Percentiles rank a stretch among this genome's conserved stretches.
Conservation (phyloP, 495 filamentous ascomycete species). For the Bacidia gigantensis region DNA sequence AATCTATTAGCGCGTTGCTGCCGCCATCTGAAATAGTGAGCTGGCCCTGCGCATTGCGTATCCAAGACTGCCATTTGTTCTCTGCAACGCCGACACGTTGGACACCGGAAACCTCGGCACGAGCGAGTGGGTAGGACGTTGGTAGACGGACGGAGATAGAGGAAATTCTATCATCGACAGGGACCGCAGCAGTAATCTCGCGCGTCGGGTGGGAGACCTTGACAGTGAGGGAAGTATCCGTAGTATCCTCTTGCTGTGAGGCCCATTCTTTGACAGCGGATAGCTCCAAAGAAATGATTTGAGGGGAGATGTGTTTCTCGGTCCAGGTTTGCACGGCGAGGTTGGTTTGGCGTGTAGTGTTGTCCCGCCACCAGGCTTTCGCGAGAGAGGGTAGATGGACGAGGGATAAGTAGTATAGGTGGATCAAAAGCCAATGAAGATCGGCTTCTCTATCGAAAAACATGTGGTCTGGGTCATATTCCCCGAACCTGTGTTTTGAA, state of each 20-base stretch:
- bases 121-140: conserved; percentile 61
- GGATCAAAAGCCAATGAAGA: conserved; percentile 67
- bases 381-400: conserved; percentile 61
- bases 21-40: conserved; percentile 68
- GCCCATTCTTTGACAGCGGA: conserved; percentile 61
- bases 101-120: conserved; percentile 59
- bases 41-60: conserved; percentile 73
- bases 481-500: conserved; percentile 51
- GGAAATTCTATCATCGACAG: conserved; percentile 74
- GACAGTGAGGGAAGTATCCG: conserved; percentile 56
- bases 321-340: conserved; percentile 69
- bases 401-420: conserved; percentile 73
- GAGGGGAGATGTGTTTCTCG: conserved; percentile 69
- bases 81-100: conserved; percentile 79
- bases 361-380: conserved; percentile 76
- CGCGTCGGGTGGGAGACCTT: conserved; percentile 53
- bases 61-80: conserved; percentile 78
- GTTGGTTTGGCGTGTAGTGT: conserved; percentile 59
- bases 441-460: conserved; percentile 49
- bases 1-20: conserved; percentile 62
- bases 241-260: conserved; percentile 37
- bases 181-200: conserved; percentile 70
- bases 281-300: conserved; percentile 59
- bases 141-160: conserved; percentile 69
- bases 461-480: conserved; percentile 43